These are phyloP conservation scores for Trametes coccinea DNA, from an alignment of 768 basidiomycete genomes.

Conservation along the genomic window DNA sequence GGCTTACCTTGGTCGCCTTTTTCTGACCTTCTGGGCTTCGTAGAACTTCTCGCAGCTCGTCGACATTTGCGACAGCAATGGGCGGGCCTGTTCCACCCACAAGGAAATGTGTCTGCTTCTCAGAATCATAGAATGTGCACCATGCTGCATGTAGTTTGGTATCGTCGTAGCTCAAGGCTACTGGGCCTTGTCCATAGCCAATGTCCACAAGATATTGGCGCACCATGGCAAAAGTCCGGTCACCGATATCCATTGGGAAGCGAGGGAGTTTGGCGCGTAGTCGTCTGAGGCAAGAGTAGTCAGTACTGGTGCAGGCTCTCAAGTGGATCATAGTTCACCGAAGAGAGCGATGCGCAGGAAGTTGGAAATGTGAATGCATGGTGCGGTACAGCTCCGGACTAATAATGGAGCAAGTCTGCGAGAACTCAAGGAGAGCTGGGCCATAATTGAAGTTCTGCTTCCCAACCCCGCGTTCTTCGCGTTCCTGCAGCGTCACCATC, in stretches of 20 bases:
- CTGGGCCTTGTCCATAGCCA: slow-evolving; percentile 24
- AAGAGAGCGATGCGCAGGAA: slow-evolving; percentile 21
- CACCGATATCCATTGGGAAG: slow-evolving; percentile 29
- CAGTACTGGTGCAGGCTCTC: too few species aligned
- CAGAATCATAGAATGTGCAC: slow-evolving; percentile 29
- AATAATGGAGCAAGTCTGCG: slow-evolving; percentile 29
- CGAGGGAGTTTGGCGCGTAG: slow-evolving; percentile 19
- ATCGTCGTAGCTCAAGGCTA: slow-evolving; percentile 38
- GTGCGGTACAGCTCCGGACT: slow-evolving; percentile 32
- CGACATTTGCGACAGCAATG: slow-evolving; percentile 25
- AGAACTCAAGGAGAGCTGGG: slow-evolving; percentile 35
- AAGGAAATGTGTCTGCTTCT: slow-evolving; percentile 21
- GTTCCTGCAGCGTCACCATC: slow-evolving; percentile 29
- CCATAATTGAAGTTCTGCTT: slow-evolving; percentile 39
- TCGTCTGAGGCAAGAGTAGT: neutral
- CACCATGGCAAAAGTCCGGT: slow-evolving; percentile 25
- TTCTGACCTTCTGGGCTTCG: neutral
- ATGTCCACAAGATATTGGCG: slow-evolving; percentile 22
- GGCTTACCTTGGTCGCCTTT: slow-evolving; percentile 1
- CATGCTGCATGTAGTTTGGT: slow-evolving; percentile 35
- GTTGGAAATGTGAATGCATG: slow-evolving; percentile 26
- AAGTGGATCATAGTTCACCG: too few species aligned
- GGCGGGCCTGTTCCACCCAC: slow-evolving; percentile 30
- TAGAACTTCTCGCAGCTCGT: slow-evolving; percentile 22
- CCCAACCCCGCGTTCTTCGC: slow-evolving; percentile 32